Evolutionary conservation across 139 green algal species (phyloP).

Genomic region (Dunaliella primolecta): DNA sequence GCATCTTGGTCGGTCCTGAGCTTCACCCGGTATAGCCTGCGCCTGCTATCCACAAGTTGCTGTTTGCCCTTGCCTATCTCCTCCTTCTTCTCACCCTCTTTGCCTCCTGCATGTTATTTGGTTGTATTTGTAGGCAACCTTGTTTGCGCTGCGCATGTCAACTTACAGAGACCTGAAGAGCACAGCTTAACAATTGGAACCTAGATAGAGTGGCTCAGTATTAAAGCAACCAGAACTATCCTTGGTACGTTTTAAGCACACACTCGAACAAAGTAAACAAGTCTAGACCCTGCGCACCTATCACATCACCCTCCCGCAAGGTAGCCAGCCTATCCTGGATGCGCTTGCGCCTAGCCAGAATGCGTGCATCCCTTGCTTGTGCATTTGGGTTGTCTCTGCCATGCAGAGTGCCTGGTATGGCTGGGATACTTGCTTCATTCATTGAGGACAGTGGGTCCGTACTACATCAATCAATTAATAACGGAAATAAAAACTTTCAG

Average conservation of each 20-base stretch:
- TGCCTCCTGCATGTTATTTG: slow-evolving; percentile 32
- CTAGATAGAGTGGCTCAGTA: slow-evolving; percentile 12
- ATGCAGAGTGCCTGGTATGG: too few relatives aligned
- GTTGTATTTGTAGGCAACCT: background rate
- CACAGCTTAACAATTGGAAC: background rate
- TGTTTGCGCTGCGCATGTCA: background rate
- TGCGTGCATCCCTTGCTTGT: slow-evolving; percentile 50
- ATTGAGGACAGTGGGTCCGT: too few relatives aligned
- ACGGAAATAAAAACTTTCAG: too few relatives aligned
- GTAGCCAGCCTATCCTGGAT: slow-evolving; percentile 59
- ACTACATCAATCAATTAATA: too few relatives aligned
- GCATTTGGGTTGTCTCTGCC: too few relatives aligned
- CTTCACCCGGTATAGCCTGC: slow-evolving; percentile 55
- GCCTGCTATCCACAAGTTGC: slow-evolving; percentile 65
- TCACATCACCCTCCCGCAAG: slow-evolving; percentile 45
- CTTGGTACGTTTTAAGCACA: too few relatives aligned
- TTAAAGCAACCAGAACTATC: too few relatives aligned
- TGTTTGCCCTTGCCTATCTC: slow-evolving; percentile 59
- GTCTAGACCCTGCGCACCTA: too few relatives aligned
- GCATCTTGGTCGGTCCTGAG: slow-evolving; percentile 54
- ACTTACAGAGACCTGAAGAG: background rate
- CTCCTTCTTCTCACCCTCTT: slow-evolving; percentile 56
- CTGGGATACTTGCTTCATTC: too few relatives aligned
- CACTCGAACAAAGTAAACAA: too few relatives aligned
- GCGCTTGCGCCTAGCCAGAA: slow-evolving; percentile 49